phyloP scores from a whole-genome alignment of 2,329 filamentous ascomycete species.

The Arthrobotrys entomopaga region DNA sequence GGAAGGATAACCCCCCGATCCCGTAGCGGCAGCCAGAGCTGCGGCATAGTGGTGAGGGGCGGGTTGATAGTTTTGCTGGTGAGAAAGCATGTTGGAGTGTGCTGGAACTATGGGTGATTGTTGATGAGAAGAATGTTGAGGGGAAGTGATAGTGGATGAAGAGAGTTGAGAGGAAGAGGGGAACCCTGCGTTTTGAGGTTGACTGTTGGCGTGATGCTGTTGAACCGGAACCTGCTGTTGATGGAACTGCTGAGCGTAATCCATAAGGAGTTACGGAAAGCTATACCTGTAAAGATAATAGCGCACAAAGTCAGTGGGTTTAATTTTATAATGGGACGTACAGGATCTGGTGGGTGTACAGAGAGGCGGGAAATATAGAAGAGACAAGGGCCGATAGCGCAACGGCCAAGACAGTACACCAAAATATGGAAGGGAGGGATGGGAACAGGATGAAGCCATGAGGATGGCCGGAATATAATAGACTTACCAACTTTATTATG shows the following conservation, averaged over 20 bases:
- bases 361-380: conserved; percentile 32
- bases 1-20: conserved; percentile 45
- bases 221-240: conserved; percentile 54
- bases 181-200: conserved; percentile 47
- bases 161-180: conserved; percentile 48
- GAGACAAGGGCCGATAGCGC: conserved; percentile 48
- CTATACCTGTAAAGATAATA: conserved; percentile 56
- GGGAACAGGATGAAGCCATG: conserved; percentile 38
- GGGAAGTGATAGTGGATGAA: conserved; percentile 45
- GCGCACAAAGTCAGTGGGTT: conserved; percentile 39
- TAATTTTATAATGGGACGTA: conserved; percentile 38
- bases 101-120: conserved; percentile 48
- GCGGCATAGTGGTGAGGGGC: conserved; percentile 55
- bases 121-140: conserved; percentile 53
- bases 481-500: conserved; percentile 55
- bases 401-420: conserved; percentile 42
- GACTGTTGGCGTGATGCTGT: conserved; percentile 52
- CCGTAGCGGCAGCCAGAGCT: conserved; percentile 51
- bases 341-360: conserved; percentile 53
- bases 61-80: conserved; percentile 47
- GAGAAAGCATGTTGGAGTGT: conserved; percentile 54
- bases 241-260: conserved; percentile 56
- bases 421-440: conserved; percentile 13
- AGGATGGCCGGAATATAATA: conserved; percentile 22
- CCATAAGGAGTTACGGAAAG: conserved; percentile 56